Percentiles rank a stretch among this genome's conserved stretches.
Evolutionary conservation across 129 eudicot genomes (phyloP).

Genomic region (Flaveria trinervia): DNA sequence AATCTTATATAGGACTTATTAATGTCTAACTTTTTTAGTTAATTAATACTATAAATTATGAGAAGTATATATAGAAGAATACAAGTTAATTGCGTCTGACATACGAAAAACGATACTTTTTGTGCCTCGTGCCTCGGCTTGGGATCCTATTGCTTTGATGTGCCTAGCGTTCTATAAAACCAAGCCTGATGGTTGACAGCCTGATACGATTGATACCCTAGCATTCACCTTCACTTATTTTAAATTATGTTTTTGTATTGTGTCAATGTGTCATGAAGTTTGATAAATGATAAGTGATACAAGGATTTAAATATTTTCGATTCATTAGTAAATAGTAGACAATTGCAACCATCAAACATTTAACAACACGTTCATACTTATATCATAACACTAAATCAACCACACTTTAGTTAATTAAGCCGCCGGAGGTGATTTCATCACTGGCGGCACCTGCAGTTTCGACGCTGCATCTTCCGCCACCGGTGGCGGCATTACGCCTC

Average conservation of each 20-base stretch:
- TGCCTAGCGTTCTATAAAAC: no score
- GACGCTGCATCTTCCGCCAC: neutral
- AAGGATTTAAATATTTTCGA: neutral
- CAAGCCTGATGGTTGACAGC: no score
- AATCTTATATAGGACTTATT: no score
- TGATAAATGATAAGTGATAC: neutral
- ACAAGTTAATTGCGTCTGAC: no score
- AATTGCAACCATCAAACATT: neutral
- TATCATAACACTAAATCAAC: neutral
- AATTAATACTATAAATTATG: no score
- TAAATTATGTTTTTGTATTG: neutral
- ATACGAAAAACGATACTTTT: no score
- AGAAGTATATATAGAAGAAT: no score
- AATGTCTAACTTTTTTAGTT: no score
- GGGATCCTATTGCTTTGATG: no score
- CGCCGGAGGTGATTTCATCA: neutral
- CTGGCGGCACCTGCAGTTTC: neutral
- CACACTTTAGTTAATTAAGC: neutral
- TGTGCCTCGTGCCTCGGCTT: no score
- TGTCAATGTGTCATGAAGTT: no score
- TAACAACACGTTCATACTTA: neutral
- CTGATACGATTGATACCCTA: no score
- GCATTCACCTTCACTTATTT: neutral
- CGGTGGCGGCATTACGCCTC: neutral
- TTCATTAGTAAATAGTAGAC: conserved; percentile 8